These are phyloP conservation scores for Alloteropsis angusta DNA, from an alignment of 202 grass and related monocot species.

Conservation along the genomic window DNA sequence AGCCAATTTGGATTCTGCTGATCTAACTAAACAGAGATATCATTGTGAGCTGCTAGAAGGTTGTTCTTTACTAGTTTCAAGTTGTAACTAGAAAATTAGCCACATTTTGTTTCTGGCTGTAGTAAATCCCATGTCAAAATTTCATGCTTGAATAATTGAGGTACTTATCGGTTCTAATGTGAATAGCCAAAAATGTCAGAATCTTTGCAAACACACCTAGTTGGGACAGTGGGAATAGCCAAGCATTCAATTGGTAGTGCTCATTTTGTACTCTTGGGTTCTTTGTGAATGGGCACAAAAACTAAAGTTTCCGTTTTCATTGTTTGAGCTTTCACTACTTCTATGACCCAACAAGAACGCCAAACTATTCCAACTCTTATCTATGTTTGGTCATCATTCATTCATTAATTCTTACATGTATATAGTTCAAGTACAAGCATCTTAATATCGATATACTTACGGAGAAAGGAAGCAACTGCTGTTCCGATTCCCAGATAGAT, in stretches of 20 bases:
- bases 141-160: not conserved
- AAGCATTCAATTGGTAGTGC: not conserved
- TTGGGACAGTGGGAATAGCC: not conserved
- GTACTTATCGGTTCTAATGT: not conserved
- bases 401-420: not conserved
- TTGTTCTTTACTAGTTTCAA: not conserved
- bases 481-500: conserved; percentile 54
- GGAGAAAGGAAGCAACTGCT: conserved; percentile 51
- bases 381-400: not conserved
- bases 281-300: not conserved
- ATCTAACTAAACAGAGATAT: not conserved
- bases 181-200: not conserved
- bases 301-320: not conserved
- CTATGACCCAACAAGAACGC: not conserved
- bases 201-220: not conserved
- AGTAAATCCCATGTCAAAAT: not conserved
- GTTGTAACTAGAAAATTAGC: not conserved
- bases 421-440: not conserved
- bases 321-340: not conserved
- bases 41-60: not conserved
- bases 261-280: not conserved
- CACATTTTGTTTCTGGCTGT: not conserved
- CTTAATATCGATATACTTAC: conserved; percentile 27
- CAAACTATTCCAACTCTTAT: not conserved
- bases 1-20: conserved; percentile 11